Percentiles rank a stretch among this genome's conserved stretches.
Conservation (phyloP, 1,284 basidiomycete genomes). For the Afroboletus lepidellus region DNA sequence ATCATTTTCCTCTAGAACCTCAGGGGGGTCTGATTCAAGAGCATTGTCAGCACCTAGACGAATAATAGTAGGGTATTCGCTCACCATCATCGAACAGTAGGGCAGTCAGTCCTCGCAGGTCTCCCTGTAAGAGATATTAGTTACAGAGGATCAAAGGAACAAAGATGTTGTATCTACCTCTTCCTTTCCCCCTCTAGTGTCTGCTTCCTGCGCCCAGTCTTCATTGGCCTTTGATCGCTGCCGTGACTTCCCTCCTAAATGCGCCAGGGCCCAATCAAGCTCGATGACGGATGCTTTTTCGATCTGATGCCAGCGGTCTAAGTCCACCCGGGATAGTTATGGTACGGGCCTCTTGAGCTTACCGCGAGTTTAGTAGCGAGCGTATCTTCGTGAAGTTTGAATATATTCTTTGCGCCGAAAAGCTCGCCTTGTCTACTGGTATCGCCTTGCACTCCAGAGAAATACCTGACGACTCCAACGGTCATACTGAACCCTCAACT, state of each 20-base stretch:
- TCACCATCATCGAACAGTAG: slow-evolving; percentile 69
- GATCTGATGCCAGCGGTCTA: slow-evolving; percentile 46
- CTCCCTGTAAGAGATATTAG: slow-evolving; percentile 39
- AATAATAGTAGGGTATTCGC: slow-evolving; percentile 14
- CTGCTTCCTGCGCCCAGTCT: slow-evolving; percentile 49
- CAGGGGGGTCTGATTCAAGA: slow-evolving; percentile 32
- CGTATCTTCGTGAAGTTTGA: slow-evolving; percentile 71
- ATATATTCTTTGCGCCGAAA: slow-evolving; percentile 81
- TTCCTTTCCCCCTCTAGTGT: slow-evolving; percentile 50
- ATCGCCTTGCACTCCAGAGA: slow-evolving; percentile 79
- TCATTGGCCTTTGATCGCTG: slow-evolving; percentile 40
- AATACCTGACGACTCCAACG: slow-evolving; percentile 51
- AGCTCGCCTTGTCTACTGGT: slow-evolving; percentile 72
- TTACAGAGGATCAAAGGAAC: neutral
- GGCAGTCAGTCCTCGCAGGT: slow-evolving; percentile 60
- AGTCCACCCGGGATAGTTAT: neutral
- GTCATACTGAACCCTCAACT: neutral
- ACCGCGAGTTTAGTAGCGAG: slow-evolving; percentile 75
- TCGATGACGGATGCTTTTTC: slow-evolving; percentile 70
- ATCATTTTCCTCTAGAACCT: slow-evolving; percentile 37
- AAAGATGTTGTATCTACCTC: slow-evolving; percentile 39
- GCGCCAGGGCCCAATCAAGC: slow-evolving; percentile 74
- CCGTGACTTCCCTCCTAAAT: slow-evolving; percentile 49
- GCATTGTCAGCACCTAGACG: neutral
- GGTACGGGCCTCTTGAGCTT: slow-evolving; percentile 21